Base-by-base conservation (phyloP, 108 stramenopile genomes). In the Nitzschia sp. region DNA sequence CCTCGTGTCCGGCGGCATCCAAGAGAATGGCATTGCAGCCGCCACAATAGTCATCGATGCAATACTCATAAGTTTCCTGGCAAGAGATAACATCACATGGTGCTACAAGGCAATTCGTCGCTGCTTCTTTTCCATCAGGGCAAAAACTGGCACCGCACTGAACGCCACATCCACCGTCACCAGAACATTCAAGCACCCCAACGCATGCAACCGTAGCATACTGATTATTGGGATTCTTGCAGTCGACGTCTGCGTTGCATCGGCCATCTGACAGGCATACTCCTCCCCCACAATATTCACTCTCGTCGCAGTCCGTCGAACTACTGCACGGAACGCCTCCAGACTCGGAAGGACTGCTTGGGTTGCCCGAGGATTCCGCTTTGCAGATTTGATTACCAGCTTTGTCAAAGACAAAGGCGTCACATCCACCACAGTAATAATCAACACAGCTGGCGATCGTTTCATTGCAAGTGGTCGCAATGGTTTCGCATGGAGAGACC, bases 271-370 rank as follows among this genome's bases (percentile, higher is more conserved):
- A 31, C 3, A 58, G 27, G 61, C 72, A 73, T 6, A 31, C 27
- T 19, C 72, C 72, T n/a, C 36, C 56, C 0, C 55, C 72, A 46
- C 72, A 73, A 33, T 73, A 73, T 54, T 51, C 48, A 19, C 32
- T 25, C 21, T 68, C 34, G 25, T 19, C 54, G 54, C 54, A 56
- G 2, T 68, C 66, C 11, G 9, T 35, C n/a, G 46, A 13, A 9
- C 57, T 59, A 32, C 32, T 59, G 57, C 57, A 59, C 13, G 4
- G 1, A 15, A 15, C 54, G 23, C 13, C 23, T 19, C 25, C 8
- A 23, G 26, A 26, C 54, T 25, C 54, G 26, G 54, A 42, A 9
- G 38, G 38, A 42, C 13, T 42, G 38, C 13, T 42, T 13, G 38
- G 13, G 13, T 42, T 13, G n/a, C n/a, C 38, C n/a, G n/a, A n/a